Conservation (phyloP, 1,284 basidiomycete genomes). For the Puccinia coronata region DNA sequence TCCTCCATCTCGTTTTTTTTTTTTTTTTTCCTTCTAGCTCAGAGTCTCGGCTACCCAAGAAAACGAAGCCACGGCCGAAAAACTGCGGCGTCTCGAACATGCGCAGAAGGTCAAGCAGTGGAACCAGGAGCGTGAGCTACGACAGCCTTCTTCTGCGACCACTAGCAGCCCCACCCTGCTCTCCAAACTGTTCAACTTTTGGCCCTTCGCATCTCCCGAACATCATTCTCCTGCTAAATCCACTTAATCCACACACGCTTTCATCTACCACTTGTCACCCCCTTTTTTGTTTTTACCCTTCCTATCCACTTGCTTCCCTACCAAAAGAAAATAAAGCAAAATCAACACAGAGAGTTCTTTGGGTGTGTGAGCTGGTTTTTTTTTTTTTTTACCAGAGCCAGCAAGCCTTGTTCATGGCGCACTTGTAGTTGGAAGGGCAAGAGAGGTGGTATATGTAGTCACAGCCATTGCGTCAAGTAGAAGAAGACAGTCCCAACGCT, state of each 20-base stretch:
- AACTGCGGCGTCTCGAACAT: conserved; percentile 7
- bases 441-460: too few species aligned
- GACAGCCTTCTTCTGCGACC: too few species aligned
- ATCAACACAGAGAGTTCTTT: too few species aligned
- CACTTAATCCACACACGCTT: background rate
- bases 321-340: too few species aligned
- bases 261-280: background rate
- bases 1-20: background rate
- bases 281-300: too few species aligned
- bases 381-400: too few species aligned
- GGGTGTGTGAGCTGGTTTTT: too few species aligned
- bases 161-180: background rate
- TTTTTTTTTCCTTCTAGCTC: conserved; percentile 6
- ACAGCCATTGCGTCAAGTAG: too few species aligned
- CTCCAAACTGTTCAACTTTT: conserved; percentile 17
- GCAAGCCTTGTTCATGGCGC: too few species aligned
- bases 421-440: too few species aligned
- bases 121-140: background rate
- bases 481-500: too few species aligned
- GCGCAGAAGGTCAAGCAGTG: conserved; percentile 8
- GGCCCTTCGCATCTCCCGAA: background rate
- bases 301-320: background rate
- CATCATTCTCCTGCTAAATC: background rate
- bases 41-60: conserved; percentile 20
- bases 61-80: conserved; percentile 1